These are phyloP conservation scores for Bondarzewia mesenterica DNA, from an alignment of 1,284 basidiomycete species.

Conservation along the genomic window DNA sequence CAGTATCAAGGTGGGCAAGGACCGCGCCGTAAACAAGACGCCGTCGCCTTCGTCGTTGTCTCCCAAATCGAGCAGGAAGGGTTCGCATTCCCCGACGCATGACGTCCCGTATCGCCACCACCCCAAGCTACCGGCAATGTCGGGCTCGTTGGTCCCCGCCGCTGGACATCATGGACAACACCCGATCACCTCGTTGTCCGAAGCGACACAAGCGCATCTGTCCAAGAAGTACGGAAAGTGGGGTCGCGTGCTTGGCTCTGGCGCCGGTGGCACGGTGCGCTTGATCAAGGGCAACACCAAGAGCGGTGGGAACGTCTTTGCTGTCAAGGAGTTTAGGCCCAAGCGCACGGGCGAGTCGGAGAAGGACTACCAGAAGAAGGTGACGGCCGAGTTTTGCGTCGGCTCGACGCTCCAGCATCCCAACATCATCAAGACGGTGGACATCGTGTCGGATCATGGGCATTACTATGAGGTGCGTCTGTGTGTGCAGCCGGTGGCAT, in stretches of 20 bases:
- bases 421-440: constrained; percentile 98
- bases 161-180: constrained; percentile 8
- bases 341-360: constrained; percentile 83
- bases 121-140: not conserved
- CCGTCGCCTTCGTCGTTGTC: constrained; percentile 10
- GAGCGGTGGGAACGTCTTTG: constrained; percentile 79
- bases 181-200: constrained; percentile 40
- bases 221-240: constrained; percentile 99
- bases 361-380: constrained; percentile 98
- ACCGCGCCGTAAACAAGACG: constrained; percentile 1
- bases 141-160: constrained; percentile 8
- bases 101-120: not conserved
- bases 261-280: constrained; percentile 95
- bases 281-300: constrained; percentile 85
- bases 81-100: constrained; percentile 2
- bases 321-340: constrained; percentile 96
- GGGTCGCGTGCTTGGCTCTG: constrained; percentile 92
- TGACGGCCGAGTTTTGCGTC: constrained; percentile 97
- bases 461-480: constrained; percentile 92
- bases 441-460: constrained; percentile 96
- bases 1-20: constrained; percentile 2
- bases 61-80: constrained; percentile 3
- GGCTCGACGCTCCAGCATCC: constrained; percentile 91
- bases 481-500: too few species aligned
- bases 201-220: constrained; percentile 86